These are phyloP conservation scores for Yamadazyma friedrichii DNA, from an alignment of 1,139 yeast genomes.

Conservation along the genomic window DNA sequence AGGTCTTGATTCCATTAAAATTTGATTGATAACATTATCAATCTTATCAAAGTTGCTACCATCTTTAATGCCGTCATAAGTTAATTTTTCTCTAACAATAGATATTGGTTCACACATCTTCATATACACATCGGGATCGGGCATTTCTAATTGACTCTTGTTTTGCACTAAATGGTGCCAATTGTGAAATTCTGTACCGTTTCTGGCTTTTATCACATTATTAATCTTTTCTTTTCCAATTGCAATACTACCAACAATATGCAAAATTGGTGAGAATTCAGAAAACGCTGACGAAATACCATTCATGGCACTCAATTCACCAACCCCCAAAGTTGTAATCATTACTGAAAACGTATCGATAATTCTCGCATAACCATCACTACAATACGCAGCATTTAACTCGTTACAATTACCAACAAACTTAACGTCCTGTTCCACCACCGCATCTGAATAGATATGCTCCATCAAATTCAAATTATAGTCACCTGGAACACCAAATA, in stretches of 20 bases:
- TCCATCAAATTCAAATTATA: constrained; percentile 39
- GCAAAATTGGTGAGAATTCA: constrained; percentile 75
- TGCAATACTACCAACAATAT: constrained; percentile 68
- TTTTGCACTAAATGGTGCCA: constrained; percentile 73
- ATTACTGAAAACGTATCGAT: constrained; percentile 44
- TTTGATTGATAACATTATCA: constrained; percentile 60
- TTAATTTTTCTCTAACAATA: constrained; percentile 57
- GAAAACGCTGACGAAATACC: constrained; percentile 84
- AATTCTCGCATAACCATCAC: constrained; percentile 72
- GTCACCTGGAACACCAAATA: constrained; percentile 46
- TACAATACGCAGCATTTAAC: constrained; percentile 61
- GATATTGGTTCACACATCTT: constrained; percentile 59
- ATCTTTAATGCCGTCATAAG: constrained; percentile 33
- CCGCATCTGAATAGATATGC: constrained; percentile 29
- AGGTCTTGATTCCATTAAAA: constrained; percentile 63
- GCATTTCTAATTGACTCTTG: constrained; percentile 42
- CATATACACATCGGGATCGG: constrained; percentile 64
- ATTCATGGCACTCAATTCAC: constrained; percentile 81
- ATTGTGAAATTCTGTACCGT: constrained; percentile 22
- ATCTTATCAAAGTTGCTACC: constrained; percentile 42
- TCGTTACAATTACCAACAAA: constrained; percentile 38
- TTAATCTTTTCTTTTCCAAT: constrained; percentile 41
- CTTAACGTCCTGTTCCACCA: constrained; percentile 20
- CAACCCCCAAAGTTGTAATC: constrained; percentile 77
- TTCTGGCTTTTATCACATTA: constrained; percentile 23